These are phyloP conservation scores for Trichocladium antarcticum DNA, from an alignment of 495 filamentous ascomycete genomes.

Conservation along the genomic window DNA sequence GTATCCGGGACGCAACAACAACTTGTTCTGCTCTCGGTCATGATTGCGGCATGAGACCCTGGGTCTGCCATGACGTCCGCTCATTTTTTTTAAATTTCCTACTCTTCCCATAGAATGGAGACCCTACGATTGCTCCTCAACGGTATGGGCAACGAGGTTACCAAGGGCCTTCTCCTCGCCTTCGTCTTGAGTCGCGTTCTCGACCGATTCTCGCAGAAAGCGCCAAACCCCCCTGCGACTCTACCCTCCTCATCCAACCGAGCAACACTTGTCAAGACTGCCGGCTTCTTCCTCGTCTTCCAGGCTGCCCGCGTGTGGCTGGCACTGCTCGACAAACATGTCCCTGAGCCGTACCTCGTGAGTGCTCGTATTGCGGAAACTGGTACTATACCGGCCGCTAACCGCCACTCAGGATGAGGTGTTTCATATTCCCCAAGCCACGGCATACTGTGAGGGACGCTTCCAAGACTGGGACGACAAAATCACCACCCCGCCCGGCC, in stretches of 20 bases:
- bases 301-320: slow-evolving; percentile 23
- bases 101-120: slow-evolving; percentile 11
- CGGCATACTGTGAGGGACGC: slow-evolving; percentile 66
- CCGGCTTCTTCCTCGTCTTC: slow-evolving; percentile 12
- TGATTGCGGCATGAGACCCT: not conserved
- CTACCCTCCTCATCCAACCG: no score
- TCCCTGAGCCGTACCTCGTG: slow-evolving; percentile 76
- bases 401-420: slow-evolving; percentile 62
- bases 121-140: slow-evolving; percentile 1
- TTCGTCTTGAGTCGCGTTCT: slow-evolving; percentile 7
- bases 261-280: not conserved
- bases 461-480: slow-evolving; percentile 86
- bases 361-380: slow-evolving; percentile 10
- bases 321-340: slow-evolving; percentile 34
- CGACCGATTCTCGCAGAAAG: not conserved
- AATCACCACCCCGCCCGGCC: slow-evolving; percentile 87
- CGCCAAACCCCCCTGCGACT: no score
- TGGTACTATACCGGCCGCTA: not conserved
- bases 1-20: not conserved
- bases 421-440: slow-evolving; percentile 89
- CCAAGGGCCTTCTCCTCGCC: slow-evolving; percentile 4
- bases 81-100: not conserved
- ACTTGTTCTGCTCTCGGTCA: not conserved
- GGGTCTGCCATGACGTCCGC: slow-evolving; percentile 1
- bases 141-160: no score